A percentile compares a stretch with the other conserved stretches of the same genome.
Evolutionary conservation across 345 rosid species (phyloP).

Genomic region (Eucalyptus marginata): DNA sequence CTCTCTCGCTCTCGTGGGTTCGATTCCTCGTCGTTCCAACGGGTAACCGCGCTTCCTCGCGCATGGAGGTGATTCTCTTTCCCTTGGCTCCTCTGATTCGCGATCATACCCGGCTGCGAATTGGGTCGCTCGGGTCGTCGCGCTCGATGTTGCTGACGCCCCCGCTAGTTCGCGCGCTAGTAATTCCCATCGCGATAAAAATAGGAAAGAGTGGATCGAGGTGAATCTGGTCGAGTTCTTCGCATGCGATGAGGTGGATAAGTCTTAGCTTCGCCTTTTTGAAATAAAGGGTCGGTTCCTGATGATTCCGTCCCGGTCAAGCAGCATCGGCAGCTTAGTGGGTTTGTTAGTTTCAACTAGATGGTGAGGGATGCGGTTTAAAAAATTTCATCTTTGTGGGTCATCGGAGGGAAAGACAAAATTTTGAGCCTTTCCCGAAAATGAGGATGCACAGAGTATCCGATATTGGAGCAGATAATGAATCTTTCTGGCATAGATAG

Average conservation of each 20-base stretch:
- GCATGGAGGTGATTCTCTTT: conserved; percentile 55
- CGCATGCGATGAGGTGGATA: not conserved
- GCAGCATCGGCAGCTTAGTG: not conserved
- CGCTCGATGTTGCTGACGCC: not conserved
- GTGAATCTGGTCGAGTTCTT: not conserved
- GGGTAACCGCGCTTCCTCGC: conserved; percentile 25
- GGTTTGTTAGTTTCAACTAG: not conserved
- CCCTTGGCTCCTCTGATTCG: not conserved
- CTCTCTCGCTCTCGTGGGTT: not conserved
- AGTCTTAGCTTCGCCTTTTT: not conserved
- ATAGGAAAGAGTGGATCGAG: not conserved
- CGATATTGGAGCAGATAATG: not conserved
- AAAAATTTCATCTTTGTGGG: not conserved
- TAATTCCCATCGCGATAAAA: not conserved
- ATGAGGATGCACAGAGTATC: not conserved
- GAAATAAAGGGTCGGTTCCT: not conserved
- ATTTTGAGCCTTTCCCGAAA: not conserved
- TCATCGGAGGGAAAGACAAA: not conserved
- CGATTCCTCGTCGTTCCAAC: conserved; percentile 9
- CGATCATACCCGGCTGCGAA: not conserved
- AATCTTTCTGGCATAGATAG: not conserved
- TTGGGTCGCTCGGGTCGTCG: not conserved
- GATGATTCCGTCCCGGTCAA: not conserved
- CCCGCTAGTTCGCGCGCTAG: not conserved
- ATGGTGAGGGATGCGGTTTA: not conserved